phyloP scores from a whole-genome alignment of 2,329 filamentous ascomycete genomes.

The Dryadomyces sulphureus region DNA sequence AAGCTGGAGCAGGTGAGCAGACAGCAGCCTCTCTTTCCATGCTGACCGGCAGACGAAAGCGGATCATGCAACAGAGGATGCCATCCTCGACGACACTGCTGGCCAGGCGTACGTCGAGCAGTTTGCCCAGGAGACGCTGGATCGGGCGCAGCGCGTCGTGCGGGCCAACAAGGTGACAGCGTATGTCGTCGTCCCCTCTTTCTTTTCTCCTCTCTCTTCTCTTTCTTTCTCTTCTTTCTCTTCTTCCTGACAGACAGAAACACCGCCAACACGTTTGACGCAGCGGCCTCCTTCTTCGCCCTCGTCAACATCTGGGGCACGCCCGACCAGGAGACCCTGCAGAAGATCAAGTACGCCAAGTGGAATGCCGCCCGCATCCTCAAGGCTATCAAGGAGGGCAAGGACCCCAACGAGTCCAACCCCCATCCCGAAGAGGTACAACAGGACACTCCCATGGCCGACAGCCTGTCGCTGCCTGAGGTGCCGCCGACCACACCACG shows the following conservation, averaged over 20 bases:
- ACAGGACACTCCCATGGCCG: slow-evolving; percentile 41
- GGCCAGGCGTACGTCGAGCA: slow-evolving; percentile 89
- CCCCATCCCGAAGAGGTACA: slow-evolving; percentile 47
- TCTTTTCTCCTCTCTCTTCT: background rate
- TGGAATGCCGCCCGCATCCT: slow-evolving; percentile 86
- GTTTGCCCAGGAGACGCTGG: slow-evolving; percentile 80
- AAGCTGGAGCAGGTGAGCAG: slow-evolving; percentile 58
- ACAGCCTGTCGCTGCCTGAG: background rate
- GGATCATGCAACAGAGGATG: slow-evolving; percentile 62
- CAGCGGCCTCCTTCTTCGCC: slow-evolving; percentile 84
- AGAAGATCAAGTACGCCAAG: slow-evolving; percentile 93
- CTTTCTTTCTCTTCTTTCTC: background rate
- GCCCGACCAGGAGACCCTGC: slow-evolving; percentile 56
- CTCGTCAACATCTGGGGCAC: slow-evolving; percentile 72
- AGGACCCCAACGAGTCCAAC: slow-evolving; percentile 85
- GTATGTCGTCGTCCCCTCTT: slow-evolving; percentile 24
- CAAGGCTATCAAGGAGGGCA: slow-evolving; percentile 78
- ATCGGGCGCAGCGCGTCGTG: slow-evolving; percentile 68
- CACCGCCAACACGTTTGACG: slow-evolving; percentile 88
- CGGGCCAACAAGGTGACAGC: slow-evolving; percentile 70
- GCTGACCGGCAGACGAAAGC: slow-evolving; percentile 43
- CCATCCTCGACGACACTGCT: slow-evolving; percentile 69
- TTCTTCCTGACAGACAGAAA: slow-evolving; percentile 38
- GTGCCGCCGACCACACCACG: slow-evolving; percentile 14
- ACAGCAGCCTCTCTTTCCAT: too few species aligned